Evolutionary conservation across 345 rosid genomes (phyloP), one percentile per base, ranked within the genome.

Genomic region (Toxicodendron radicans): DNA sequence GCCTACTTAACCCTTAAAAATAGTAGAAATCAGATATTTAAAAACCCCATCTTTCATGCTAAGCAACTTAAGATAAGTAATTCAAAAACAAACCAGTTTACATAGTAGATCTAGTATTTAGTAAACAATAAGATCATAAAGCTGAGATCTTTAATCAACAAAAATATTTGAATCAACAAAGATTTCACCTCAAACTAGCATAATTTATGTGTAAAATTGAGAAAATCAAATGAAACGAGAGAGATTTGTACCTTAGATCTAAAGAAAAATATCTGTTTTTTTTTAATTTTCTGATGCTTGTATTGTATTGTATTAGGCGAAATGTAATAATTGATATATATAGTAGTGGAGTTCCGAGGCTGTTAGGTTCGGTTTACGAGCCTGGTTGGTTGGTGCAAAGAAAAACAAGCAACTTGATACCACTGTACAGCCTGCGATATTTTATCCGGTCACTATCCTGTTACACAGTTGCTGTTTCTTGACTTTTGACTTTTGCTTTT

Each of bases 401-500:
- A 4, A 10, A 45, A 1, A 14, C 23, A 35, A 7, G 52, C 65
- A 4, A 58, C 41, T 58, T 24, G 74, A 5, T 56, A 12, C 10
- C 46, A 24, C 63, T 38, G 52, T 1, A 1, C 68, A 13, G 14
- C 38, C 64, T 21, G 65, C 43, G 1, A 10, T 4, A 30, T 35
- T 13, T 30, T 62, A 0, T 2, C 54, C 54, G 54, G 54, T 48
- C 49, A 63, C 11, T 38, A 32, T 32, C 63, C 51, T 3, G 51
- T 56, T 7, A 14, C 7, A 6, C 49, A 10, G 32, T 13, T 61
- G 75, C 46, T 46, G 57, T 11, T 61, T 14, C 13, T 72, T 61
- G 75, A 61, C 68, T 53, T 30, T 32, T 72, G 75, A 72, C 75
- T 32, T 72, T 27, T 2, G 30, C 30, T 27, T 27, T 30, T 10